A percentile compares a stretch with the other conserved stretches of the same genome.
These are phyloP conservation scores for Albifimbria verrucaria DNA, from an alignment of 2,329 filamentous ascomycete species.

Conservation along the genomic window DNA sequence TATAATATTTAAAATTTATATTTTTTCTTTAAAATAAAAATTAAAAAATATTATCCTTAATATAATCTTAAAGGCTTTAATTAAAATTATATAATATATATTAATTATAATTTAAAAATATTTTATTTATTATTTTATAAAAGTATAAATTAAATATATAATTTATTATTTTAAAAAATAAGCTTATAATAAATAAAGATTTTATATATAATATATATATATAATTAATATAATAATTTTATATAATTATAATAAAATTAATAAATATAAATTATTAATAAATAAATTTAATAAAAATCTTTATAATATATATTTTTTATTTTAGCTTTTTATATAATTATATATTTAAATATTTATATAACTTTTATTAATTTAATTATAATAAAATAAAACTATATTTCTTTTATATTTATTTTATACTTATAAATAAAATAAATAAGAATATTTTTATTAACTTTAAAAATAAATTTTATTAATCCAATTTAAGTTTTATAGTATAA, in stretches of 20 bases:
- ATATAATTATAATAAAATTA: neutral
- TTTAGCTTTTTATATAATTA: too few species aligned
- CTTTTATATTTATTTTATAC: neutral
- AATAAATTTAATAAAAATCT: neutral
- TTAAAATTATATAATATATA: neutral
- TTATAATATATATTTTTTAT: too few species aligned
- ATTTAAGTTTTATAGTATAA: too few species aligned
- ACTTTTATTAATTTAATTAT: conserved; percentile 1
- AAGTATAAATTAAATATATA: neutral
- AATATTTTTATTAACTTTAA: too few species aligned
- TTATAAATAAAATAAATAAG: neutral
- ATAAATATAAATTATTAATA: neutral
- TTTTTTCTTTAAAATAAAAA: conserved; percentile 1
- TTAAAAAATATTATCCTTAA: neutral
- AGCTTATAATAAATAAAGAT: neutral
- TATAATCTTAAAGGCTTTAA: neutral
- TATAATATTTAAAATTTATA: neutral
- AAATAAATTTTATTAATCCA: too few species aligned
- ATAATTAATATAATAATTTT: neutral
- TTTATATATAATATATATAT: neutral
- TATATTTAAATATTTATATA: neutral
- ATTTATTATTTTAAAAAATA: neutral
- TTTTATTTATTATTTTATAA: neutral
- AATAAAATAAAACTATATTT: neutral
- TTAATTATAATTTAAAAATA: neutral